Evolutionary conservation across 2,329 filamentous ascomycete genomes (phyloP).

Genomic region (Claviceps lovelessii): DNA sequence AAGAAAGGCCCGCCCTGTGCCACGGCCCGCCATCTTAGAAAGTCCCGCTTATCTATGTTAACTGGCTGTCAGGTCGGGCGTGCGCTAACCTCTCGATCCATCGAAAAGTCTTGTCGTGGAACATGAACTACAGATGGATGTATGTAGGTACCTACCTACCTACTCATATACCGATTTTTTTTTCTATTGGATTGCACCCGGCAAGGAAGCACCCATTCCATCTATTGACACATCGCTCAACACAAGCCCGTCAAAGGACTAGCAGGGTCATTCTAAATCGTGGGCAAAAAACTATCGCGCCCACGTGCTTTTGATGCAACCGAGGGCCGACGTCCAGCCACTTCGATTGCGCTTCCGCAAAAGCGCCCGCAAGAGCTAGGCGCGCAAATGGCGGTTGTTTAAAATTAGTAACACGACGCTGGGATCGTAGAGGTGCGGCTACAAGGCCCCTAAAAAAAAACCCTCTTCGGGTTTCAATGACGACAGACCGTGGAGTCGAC

Average conservation of each 20-base stretch:
- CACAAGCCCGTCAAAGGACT: too few species aligned
- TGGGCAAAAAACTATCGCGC: too few species aligned
- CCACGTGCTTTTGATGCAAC: background rate
- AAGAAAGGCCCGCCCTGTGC: background rate
- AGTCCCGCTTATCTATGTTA: background rate
- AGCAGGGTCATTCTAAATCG: too few species aligned
- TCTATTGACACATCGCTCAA: too few species aligned
- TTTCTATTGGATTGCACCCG: too few species aligned
- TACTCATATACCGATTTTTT: too few species aligned
- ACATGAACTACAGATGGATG: too few species aligned
- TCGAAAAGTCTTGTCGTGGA: too few species aligned
- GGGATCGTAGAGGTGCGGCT: background rate
- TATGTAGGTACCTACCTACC: too few species aligned
- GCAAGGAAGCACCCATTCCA: too few species aligned
- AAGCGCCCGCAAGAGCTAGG: background rate
- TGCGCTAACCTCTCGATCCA: too few species aligned
- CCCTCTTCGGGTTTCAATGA: background rate
- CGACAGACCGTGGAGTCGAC: background rate
- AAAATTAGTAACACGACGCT: background rate
- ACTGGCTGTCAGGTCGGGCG: background rate
- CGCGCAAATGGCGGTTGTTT: constrained; percentile 1
- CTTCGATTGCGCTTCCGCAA: background rate
- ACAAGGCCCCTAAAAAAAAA: background rate
- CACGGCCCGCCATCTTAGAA: background rate
- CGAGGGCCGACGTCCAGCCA: background rate